These are phyloP conservation scores for Gaertneriomyces sp. DNA, from an alignment of 192 early-diverging fungal species.

Conservation along the genomic window DNA sequence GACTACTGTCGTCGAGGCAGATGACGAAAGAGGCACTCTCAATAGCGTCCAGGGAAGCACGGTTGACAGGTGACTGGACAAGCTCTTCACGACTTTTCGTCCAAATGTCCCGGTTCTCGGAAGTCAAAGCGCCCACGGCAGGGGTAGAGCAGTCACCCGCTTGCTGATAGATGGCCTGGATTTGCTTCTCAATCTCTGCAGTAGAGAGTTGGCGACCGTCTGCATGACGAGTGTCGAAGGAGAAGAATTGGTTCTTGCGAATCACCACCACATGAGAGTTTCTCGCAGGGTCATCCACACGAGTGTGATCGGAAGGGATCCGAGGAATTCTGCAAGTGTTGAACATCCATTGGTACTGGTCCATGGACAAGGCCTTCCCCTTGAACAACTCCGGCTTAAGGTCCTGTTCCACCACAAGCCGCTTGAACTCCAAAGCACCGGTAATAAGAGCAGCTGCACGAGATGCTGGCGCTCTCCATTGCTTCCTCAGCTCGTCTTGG, in stretches of 20 bases:
- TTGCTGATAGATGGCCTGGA: conserved; percentile 60
- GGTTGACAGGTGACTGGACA: conserved; percentile 66
- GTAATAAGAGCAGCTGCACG: conserved; percentile 87
- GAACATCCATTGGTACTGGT: conserved; percentile 97
- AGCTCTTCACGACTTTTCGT: conserved; percentile 74
- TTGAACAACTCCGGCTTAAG: conserved; percentile 81
- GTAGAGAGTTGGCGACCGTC: conserved; percentile 78
- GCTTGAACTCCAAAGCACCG: conserved; percentile 86
- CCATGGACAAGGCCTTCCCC: conserved; percentile 74
- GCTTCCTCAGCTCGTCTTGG: conserved; percentile 71
- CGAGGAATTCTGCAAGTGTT: conserved; percentile 88
- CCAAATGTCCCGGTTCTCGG: conserved; percentile 95
- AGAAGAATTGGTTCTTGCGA: conserved; percentile 89
- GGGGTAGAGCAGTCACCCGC: conserved; percentile 67
- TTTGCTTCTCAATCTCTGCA: conserved; percentile 77
- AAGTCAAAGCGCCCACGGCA: conserved; percentile 81
- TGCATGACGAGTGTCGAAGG: conserved; percentile 62
- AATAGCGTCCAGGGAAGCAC: conserved; percentile 70
- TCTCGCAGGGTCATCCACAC: conserved; percentile 62
- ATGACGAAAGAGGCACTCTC: conserved; percentile 84
- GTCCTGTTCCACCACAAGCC: conserved; percentile 65
- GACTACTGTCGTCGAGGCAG: conserved; percentile 83
- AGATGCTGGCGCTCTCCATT: conserved; percentile 68
- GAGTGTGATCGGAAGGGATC: conserved; percentile 79
- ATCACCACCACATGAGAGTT: conserved; percentile 85